These are phyloP conservation scores for Geum urbanum DNA, from an alignment of 306 rosid genomes.

Conservation along the genomic window DNA sequence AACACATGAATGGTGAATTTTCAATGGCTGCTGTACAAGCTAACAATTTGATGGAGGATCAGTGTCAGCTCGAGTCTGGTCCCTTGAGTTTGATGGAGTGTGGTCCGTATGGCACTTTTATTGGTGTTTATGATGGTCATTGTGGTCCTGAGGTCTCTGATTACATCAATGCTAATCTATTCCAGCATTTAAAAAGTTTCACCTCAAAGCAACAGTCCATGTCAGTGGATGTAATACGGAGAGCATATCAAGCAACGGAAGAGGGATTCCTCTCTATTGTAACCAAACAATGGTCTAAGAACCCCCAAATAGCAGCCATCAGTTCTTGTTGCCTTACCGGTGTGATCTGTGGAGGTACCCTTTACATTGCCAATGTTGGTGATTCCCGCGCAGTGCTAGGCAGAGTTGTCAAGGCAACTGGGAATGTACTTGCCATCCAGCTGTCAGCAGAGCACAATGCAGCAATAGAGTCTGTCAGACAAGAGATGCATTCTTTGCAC, in stretches of 20 bases:
- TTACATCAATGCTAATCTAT: too few species aligned
- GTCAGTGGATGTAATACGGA: conserved; percentile 78
- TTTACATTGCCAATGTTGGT: conserved; percentile 83
- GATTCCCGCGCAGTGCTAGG: conserved; percentile 96
- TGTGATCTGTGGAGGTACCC: conserved; percentile 69
- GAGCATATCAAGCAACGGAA: conserved; percentile 91
- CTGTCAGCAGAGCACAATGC: conserved; percentile 89
- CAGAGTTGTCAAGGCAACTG: conserved; percentile 63
- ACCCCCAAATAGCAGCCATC: conserved; percentile 89
- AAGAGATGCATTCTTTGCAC: conserved; percentile 87
- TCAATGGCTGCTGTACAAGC: too few species aligned
- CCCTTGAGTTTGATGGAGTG: too few species aligned
- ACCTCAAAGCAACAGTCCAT: conserved; percentile 79
- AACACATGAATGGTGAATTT: too few species aligned
- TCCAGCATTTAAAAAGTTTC: too few species aligned
- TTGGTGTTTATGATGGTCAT: too few species aligned
- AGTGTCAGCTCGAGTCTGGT: too few species aligned
- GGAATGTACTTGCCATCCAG: conserved; percentile 77
- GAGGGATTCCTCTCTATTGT: conserved; percentile 85
- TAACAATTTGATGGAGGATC: too few species aligned
- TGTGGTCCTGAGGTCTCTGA: too few species aligned
- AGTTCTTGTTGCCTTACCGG: conserved; percentile 87
- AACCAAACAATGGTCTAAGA: conserved; percentile 70
- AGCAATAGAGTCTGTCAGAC: conserved; percentile 75
- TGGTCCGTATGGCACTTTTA: too few species aligned